Evolutionary conservation across 106 monocot genomes (phyloP), one percentile per base, ranked within the genome.

Genomic region (Acorus gramineus): DNA sequence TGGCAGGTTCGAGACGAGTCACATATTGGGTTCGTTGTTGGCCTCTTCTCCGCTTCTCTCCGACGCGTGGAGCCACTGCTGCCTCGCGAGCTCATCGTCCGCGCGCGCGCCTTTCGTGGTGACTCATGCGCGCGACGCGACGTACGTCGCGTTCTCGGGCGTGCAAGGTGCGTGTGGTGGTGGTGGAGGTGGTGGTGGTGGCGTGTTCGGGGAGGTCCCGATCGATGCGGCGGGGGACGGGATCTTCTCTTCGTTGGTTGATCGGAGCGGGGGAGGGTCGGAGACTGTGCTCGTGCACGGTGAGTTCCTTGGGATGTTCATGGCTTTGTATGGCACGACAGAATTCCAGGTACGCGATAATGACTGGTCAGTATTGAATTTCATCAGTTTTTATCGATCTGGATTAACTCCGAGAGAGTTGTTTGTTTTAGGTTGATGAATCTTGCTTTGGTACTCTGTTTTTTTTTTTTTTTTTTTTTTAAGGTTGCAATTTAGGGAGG

Each of bases 1-100:
- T 28, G 28, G 28, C 28, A 85, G 84, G 80, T 85, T 77, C 52
- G 84, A 85, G 74, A 85, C 84, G 13, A 85, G 79, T 71, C 80
- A 85, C 44, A 67, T 78, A 7, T 58, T 85, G 65, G 84, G 77
- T 46, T 46, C 71, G 28, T 62, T 70, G 49, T 57, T 85, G 45
- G 80, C 76, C 2, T 80, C 77, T 45, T 74, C 84, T 42, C 80
- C 77, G 9, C 62, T 80, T 48, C 73, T 85, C 11, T 45, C 71
- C 3, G 62, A 68, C 11, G 69, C 84, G 1, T 85, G 80, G 80
- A 52, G 63, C 51, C 77, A 56, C 59, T 85, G 80, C 71, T 14
- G 11, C 10, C 60, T 8, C 5, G 77, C 74, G 7, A 57, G 63
- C 63, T 50, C 62, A 44, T 60, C 66, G 50, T 49, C 8, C 42